A percentile compares a stretch with the other conserved stretches of the same genome.
These are phyloP conservation scores for Physaria fendleri DNA, from an alignment of 345 rosid genomes.

Conservation along the genomic window DNA sequence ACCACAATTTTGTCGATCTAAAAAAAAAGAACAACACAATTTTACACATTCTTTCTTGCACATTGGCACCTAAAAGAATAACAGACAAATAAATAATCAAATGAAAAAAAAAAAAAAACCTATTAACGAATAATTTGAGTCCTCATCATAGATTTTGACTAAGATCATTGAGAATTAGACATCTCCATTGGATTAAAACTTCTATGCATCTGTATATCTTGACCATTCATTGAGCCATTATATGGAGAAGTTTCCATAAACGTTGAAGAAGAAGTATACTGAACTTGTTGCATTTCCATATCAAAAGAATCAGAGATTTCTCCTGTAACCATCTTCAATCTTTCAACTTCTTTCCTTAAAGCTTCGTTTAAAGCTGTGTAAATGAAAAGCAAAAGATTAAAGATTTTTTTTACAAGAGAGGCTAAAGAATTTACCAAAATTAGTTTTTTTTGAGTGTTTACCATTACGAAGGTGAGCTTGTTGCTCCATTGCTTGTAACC, in stretches of 20 bases:
- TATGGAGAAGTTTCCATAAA: slow-evolving; percentile 36
- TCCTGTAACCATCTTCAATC: slow-evolving; percentile 57
- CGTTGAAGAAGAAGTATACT: slow-evolving; percentile 26
- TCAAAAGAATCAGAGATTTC: slow-evolving; percentile 42
- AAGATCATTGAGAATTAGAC: slow-evolving; percentile 23
- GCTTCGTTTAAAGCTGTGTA: slow-evolving; percentile 60
- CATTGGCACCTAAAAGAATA: neutral
- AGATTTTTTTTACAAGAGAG: neutral
- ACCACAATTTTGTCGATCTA: too few species aligned
- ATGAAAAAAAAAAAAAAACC: neutral
- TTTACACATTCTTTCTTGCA: neutral
- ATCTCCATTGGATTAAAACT: slow-evolving; percentile 26
- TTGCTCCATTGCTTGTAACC: slow-evolving; percentile 78
- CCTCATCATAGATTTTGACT: slow-evolving; percentile 22
- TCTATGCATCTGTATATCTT: slow-evolving; percentile 33
- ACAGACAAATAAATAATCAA: slow-evolving; percentile 4
- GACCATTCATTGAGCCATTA: slow-evolving; percentile 21
- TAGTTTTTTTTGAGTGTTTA: neutral
- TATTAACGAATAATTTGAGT: slow-evolving; percentile 6
- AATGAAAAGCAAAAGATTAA: neutral
- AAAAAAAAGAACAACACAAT: too few species aligned
- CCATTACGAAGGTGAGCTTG: slow-evolving; percentile 83
- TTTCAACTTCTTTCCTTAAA: slow-evolving; percentile 59
- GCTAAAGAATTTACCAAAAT: neutral
- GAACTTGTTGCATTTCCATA: slow-evolving; percentile 44